Evolutionary conservation across 495 filamentous ascomycete genomes (phyloP), one percentile per base, ranked within the genome.

Genomic region (Penicillium parvum): DNA sequence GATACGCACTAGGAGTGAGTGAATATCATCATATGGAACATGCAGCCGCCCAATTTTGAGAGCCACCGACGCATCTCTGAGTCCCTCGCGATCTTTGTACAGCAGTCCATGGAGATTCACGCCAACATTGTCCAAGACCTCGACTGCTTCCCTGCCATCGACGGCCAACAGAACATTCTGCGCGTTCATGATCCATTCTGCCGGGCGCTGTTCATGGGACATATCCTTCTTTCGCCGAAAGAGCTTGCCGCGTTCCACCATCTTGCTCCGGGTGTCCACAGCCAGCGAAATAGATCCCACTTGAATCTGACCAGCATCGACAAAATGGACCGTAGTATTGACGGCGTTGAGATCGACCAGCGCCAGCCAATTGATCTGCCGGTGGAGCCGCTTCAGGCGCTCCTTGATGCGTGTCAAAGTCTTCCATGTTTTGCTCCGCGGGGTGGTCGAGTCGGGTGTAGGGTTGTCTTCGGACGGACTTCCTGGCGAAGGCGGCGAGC

Each of bases 31-130:
- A 59, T 86, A 90, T 0, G 92, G 92, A 22, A 97, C 66, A 60
- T 91, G 91, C 18, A 99, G 68, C 37, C 90, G 78, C 27, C 92
- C 92, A 30, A 96, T 72, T 60, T 97, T 97, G 32, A 97, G 70
- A 2, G 88, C 83, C 50, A 99, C 81, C 2, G 90, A 88, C 1
- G 88, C 83, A 70, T 97, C 92, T 28, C 88, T 78, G 3, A 99
- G 80, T 9, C 90, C 91, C 30, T 95, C 88, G 8, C 88, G 66
- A 25, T 88, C 81, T 47, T 86, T 85, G 64, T 91, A 90, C n/a
- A 99, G 74, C 40, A 94, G 78, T 11, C 92, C 92, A 63, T 97
- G 90, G 34, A 96, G 75, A 47, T 95, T 96, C 37, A 96, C 69
- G 10, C 82, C 86, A 37, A 86, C 83, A 53, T 86, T 83, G 60